Evolutionary conservation across 495 filamentous ascomycete species (phyloP).

Genomic region (Patellaria atrata): DNA sequence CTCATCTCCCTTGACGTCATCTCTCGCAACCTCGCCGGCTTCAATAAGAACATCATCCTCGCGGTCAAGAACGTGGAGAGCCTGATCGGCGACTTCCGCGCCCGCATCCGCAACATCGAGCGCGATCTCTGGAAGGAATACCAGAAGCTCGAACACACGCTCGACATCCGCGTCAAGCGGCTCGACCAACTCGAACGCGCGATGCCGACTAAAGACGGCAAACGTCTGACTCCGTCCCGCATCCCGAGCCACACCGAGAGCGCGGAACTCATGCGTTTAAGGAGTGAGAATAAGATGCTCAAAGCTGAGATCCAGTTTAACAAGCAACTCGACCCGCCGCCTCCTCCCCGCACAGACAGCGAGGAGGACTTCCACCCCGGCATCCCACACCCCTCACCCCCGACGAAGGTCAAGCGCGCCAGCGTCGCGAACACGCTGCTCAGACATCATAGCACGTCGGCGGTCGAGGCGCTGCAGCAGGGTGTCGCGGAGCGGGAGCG

Average conservation of each 20-base stretch:
- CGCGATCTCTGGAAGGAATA: conserved; percentile 83
- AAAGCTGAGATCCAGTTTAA: conserved; percentile 66
- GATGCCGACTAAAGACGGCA: conserved; percentile 14
- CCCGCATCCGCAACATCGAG: conserved; percentile 68
- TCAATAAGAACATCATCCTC: conserved; percentile 72
- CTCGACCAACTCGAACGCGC: conserved; percentile 69
- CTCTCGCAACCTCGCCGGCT: conserved; percentile 57
- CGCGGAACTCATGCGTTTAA: conserved; percentile 53
- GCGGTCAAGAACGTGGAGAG: conserved; percentile 81
- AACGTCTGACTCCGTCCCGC: conserved; percentile 24
- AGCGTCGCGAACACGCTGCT: conserved; percentile 32
- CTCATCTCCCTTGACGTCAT: conserved; percentile 71
- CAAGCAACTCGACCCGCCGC: conserved; percentile 2
- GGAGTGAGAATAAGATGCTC: conserved; percentile 65
- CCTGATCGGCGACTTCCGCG: conserved; percentile 66
- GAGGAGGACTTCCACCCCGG: conserved; percentile 7
- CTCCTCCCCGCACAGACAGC: conserved; percentile 11
- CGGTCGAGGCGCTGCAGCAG: conserved; percentile 25
- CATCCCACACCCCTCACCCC: no score
- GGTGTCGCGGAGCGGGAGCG: conserved; percentile 9
- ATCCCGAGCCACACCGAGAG: conserved; percentile 31
- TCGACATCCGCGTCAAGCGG: conserved; percentile 65
- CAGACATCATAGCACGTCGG: conserved; percentile 36
- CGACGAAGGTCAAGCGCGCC: no score
- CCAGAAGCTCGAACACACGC: conserved; percentile 64